A percentile compares a stretch with the other conserved stretches of the same genome.
Conservation (phyloP, 2,329 filamentous ascomycete genomes). For the Xylariaceae sp. region DNA sequence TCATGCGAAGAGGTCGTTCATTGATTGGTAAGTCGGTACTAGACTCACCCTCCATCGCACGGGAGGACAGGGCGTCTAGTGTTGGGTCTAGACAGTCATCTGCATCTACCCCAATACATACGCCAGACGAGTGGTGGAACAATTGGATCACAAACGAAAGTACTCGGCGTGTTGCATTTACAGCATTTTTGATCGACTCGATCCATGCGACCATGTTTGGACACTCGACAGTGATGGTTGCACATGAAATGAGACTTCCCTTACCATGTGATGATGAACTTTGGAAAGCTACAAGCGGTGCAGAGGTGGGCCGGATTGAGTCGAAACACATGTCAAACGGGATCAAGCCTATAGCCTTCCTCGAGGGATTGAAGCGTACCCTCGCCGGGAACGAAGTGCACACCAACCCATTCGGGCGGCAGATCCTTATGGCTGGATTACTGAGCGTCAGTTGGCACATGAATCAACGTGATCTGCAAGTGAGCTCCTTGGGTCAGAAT, state of each 20-base stretch:
- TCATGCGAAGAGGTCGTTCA: conserved; percentile 91
- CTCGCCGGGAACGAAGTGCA: conserved; percentile 78
- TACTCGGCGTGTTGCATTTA: conserved; percentile 83
- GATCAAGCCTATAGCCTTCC: conserved; percentile 77
- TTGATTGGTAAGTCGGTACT: conserved; percentile 79
- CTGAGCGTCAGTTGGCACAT: conserved; percentile 96
- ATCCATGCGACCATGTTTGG: conserved; percentile 98
- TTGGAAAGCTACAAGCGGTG: conserved; percentile 84
- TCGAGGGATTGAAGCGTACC: conserved; percentile 86
- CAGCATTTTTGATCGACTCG: conserved; percentile 90
- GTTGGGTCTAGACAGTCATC: conserved; percentile 57
- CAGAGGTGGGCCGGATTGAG: conserved; percentile 80
- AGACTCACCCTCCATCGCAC: conserved; percentile 74
- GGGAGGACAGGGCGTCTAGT: conserved; percentile 49
- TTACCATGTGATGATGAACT: conserved; percentile 88
- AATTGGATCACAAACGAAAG: conserved; percentile 94
- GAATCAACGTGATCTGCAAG: conserved; percentile 91
- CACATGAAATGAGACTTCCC: conserved; percentile 87
- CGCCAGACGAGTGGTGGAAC: conserved; percentile 87
- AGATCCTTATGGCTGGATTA: conserved; percentile 88
- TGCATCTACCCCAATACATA: conserved; percentile 57
- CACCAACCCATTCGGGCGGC: conserved; percentile 90
- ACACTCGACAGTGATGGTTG: conserved; percentile 93
- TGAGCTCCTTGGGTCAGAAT: conserved; percentile 70
- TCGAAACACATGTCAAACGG: conserved; percentile 73